Conservation (phyloP, 2,329 filamentous ascomycete species). For the Arthrobotrys conoides region DNA sequence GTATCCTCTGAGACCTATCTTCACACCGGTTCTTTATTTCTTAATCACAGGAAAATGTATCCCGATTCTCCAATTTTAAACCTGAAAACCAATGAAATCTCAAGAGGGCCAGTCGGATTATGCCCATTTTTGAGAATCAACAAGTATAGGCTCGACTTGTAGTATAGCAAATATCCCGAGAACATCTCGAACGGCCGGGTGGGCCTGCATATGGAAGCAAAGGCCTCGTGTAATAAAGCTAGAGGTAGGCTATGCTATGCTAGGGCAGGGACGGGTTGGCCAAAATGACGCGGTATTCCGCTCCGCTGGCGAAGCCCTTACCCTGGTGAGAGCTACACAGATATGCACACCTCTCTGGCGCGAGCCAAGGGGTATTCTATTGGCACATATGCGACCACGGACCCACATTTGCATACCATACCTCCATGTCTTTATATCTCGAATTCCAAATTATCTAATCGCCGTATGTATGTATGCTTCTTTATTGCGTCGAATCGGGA, state of each 20-base stretch:
- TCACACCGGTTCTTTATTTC: not conserved
- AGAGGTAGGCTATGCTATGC: conserved; percentile 35
- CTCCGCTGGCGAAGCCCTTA: conserved; percentile 19
- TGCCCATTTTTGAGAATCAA: not conserved
- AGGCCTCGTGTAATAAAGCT: conserved; percentile 25
- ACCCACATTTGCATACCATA: conserved; percentile 10
- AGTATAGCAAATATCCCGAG: not conserved
- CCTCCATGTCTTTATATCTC: conserved; percentile 5
- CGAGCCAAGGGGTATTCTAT: conserved; percentile 17
- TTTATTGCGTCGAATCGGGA: not conserved
- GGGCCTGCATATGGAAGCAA: conserved; percentile 26
- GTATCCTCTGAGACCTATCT: not conserved
- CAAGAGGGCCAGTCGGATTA: not conserved
- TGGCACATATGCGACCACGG: conserved; percentile 7
- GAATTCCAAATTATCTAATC: conserved; percentile 48
- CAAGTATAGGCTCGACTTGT: not conserved
- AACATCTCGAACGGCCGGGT: not conserved
- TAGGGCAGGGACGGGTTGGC: conserved; percentile 12
- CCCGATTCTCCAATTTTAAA: not conserved
- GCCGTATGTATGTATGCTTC: conserved; percentile 15
- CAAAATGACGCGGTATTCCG: conserved; percentile 24
- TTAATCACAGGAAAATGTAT: not conserved
- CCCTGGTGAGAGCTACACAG: not conserved
- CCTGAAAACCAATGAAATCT: not conserved
- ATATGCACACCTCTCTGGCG: not conserved